phyloP scores from a whole-genome alignment of 2,329 filamentous ascomycete species.

The Davidsoniella virescens region DNA sequence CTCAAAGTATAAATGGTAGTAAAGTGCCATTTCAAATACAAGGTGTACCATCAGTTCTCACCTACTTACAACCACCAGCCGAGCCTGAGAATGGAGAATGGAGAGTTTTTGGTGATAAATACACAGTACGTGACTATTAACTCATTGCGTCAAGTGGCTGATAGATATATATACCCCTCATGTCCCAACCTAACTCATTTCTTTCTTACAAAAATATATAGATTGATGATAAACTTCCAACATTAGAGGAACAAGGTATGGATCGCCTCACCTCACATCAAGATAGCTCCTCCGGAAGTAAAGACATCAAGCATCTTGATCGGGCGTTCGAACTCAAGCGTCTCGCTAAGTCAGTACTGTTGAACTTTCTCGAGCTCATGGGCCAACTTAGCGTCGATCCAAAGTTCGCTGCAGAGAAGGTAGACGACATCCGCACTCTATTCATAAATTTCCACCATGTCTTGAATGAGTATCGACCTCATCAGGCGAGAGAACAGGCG shows the following conservation, averaged over 20 bases:
- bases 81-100: constrained; percentile 57
- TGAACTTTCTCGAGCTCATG: constrained; percentile 77
- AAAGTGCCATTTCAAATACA: constrained; percentile 17
- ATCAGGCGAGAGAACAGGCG: constrained; percentile 77
- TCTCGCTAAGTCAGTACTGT: constrained; percentile 66
- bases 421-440: constrained; percentile 62
- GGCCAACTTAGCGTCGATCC: constrained; percentile 56
- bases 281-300: constrained; percentile 27
- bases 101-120: constrained; percentile 54
- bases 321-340: constrained; percentile 54
- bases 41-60: constrained; percentile 50
- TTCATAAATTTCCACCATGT: constrained; percentile 87
- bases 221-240: constrained; percentile 45
- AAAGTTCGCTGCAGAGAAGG: constrained; percentile 48
- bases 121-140: constrained; percentile 28
- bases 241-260: constrained; percentile 54
- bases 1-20: neutral
- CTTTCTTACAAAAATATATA: constrained; percentile 16
- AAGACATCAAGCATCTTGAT: constrained; percentile 41
- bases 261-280: constrained; percentile 37
- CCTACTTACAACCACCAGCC: constrained; percentile 63
- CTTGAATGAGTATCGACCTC: constrained; percentile 84
- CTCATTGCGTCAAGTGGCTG: neutral
- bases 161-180: neutral
- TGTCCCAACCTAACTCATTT: neutral